Conservation (phyloP, 2,329 filamentous ascomycete genomes). For the Pyricularia sp. region DNA sequence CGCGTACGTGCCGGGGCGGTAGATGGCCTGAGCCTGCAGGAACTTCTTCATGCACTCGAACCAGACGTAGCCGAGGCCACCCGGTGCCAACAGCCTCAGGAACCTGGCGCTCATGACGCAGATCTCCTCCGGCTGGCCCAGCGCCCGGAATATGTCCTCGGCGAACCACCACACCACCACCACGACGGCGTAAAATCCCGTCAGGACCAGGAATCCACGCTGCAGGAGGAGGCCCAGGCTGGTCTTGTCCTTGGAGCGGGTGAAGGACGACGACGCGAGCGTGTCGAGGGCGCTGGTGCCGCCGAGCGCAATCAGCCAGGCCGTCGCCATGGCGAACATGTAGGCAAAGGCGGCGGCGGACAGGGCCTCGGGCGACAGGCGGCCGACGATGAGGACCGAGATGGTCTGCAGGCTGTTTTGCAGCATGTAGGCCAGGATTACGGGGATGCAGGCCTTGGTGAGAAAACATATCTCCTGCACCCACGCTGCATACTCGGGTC, state of each 20-base stretch:
- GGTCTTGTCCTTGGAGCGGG: slow-evolving; percentile 67
- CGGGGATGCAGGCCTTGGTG: slow-evolving; percentile 60
- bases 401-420: slow-evolving; percentile 80
- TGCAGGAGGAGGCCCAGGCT: slow-evolving; percentile 74
- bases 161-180: slow-evolving; percentile 66
- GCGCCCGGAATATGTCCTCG: slow-evolving; percentile 60
- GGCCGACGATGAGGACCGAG: slow-evolving; percentile 73
- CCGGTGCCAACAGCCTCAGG: slow-evolving; percentile 64
- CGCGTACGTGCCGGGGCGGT: slow-evolving; percentile 73
- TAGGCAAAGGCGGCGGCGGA: slow-evolving; percentile 80
- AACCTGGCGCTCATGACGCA: slow-evolving; percentile 66
- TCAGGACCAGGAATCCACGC: slow-evolving; percentile 62
- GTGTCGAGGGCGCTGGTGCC: slow-evolving; percentile 84
- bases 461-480: slow-evolving; percentile 57
- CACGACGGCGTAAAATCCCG: slow-evolving; percentile 63
- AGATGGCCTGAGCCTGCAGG: slow-evolving; percentile 84
- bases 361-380: slow-evolving; percentile 68
- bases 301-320: slow-evolving; percentile 77
- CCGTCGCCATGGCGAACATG: slow-evolving; percentile 89
- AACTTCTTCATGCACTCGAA: slow-evolving; percentile 84
- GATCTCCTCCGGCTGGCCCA: slow-evolving; percentile 73
- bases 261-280: slow-evolving; percentile 73
- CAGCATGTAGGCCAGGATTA: slow-evolving; percentile 76
- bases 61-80: slow-evolving; percentile 78
- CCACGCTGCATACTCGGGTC: slow-evolving; percentile 20